These are phyloP conservation scores for Usnea hakonensis DNA, from an alignment of 495 filamentous ascomycete species.

Conservation along the genomic window DNA sequence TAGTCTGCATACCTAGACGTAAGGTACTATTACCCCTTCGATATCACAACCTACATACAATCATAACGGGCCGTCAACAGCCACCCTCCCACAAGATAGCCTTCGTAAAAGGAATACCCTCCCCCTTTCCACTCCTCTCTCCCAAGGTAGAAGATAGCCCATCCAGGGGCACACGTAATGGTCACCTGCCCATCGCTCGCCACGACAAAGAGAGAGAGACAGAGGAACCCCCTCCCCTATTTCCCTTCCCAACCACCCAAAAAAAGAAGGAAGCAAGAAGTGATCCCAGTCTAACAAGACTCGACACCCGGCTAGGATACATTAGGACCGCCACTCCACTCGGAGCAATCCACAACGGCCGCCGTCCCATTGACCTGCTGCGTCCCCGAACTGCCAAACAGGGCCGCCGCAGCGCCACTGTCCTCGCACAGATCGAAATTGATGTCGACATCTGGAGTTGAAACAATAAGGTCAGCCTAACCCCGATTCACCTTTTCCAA, in stretches of 20 bases:
- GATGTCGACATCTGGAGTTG: slow-evolving; percentile 29
- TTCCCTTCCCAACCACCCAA: not conserved
- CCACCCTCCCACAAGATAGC: no score
- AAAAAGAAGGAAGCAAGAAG: not conserved
- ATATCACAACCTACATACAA: not conserved
- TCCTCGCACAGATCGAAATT: slow-evolving; percentile 35
- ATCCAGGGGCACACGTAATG: not conserved
- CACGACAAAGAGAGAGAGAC: no score
- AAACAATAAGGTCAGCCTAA: slow-evolving; percentile 15
- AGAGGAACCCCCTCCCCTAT: no score
- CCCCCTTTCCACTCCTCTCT: no score
- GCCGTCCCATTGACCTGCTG: slow-evolving; percentile 31
- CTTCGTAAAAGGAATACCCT: not conserved
- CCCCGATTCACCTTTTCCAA: not conserved
- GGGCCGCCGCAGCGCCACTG: slow-evolving; percentile 26
- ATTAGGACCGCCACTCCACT: slow-evolving; percentile 6
- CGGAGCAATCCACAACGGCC: slow-evolving; percentile 22
- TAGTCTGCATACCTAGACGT: no score
- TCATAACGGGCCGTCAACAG: not conserved
- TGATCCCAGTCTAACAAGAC: not conserved
- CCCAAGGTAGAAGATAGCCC: not conserved
- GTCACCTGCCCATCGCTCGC: not conserved
- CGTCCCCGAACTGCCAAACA: slow-evolving; percentile 27
- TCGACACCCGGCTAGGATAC: not conserved
- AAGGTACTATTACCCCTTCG: no score